Evolutionary conservation across 805 yeast species (phyloP).

Genomic region (Saccharomyces cerevisiae): DNA sequence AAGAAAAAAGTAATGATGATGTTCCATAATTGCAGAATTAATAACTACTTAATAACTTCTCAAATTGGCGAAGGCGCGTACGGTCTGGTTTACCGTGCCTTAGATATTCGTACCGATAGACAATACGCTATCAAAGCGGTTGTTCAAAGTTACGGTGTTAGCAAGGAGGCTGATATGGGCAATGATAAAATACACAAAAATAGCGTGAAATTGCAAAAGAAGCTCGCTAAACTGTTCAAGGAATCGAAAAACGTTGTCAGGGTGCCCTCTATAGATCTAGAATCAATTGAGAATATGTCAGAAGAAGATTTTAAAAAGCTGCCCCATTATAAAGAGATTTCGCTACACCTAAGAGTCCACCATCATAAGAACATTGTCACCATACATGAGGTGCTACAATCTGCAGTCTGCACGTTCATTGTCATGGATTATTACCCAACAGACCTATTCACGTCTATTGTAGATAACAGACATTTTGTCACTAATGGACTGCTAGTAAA

Average conservation of each 20-base stretch:
- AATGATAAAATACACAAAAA: conserved; percentile 12
- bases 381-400: conserved; percentile 64
- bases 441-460: conserved; percentile 79
- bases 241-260: conserved; percentile 19
- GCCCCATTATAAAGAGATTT: conserved; percentile 52
- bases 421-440: conserved; percentile 85
- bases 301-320: conserved; percentile 30
- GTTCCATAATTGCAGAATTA: conserved; percentile 21
- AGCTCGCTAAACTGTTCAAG: conserved; percentile 21
- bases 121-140: conserved; percentile 66
- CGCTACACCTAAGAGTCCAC: conserved; percentile 67
- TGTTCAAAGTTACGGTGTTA: conserved; percentile 37
- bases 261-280: conserved; percentile 26
- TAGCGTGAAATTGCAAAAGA: conserved; percentile 19
- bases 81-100: conserved; percentile 69
- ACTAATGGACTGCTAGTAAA: conserved; percentile 44
- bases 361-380: conserved; percentile 69
- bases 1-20: conserved; percentile 2
- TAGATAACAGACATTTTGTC: conserved; percentile 57
- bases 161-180: conserved; percentile 16
- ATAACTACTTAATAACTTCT: conserved; percentile 19
- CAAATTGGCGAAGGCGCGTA: conserved; percentile 72
- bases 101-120: conserved; percentile 42
- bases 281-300: conserved; percentile 25
- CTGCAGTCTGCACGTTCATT: conserved; percentile 51